Evolutionary conservation across 192 early-diverging fungal species (phyloP), one percentile per base, ranked within the genome.

Genomic region (Radiomyces spectabilis): DNA sequence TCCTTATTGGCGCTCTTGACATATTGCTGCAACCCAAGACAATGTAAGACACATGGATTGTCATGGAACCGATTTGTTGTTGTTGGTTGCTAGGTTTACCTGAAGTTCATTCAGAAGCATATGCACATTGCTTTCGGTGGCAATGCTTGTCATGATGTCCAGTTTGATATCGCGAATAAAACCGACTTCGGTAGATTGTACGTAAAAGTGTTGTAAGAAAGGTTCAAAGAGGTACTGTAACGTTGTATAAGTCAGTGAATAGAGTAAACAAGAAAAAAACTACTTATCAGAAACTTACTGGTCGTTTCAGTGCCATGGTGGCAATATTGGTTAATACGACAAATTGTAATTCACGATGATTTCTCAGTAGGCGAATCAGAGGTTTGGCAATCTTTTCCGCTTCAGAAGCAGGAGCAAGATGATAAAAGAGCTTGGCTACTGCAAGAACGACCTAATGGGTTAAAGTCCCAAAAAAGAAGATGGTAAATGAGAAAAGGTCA

Each of bases 91-190:
- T 44, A 9, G 25, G 5, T 45, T 42, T 64, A 81, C 86, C 66
- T 87, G 79, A 7, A 93, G 65, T 65, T 96, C 94, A 13, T 73
- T 71, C 22, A 95, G 63, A 53, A 96, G 66, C 25, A 76, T 58
- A 1, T 55, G 72, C 16, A 83, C 84, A 63, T 93, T 92, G 33
- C 59, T 73, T n/a, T 77, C 74, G 4, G 76, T 75, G 1, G 80
- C 86, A 16, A 93, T 58, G 19, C 75, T 55, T 15, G 79, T 83
- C 58, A 98, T 54, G 27, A 97, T 90, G 29, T 89, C 85, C 56
- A 98, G 66, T 66, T 98, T 95, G 41, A 88, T 49, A 44, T 87
- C 77, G 30, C 88, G 81, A 45, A 92, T 79, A 65, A 85, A 89
- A 10, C 68, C 69, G 10, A 91, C 79, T 37, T 97, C 94, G 5